Evolutionary conservation across 805 yeast species (phyloP), one percentile per base, ranked within the genome.

Genomic region (Candida quercuum): DNA sequence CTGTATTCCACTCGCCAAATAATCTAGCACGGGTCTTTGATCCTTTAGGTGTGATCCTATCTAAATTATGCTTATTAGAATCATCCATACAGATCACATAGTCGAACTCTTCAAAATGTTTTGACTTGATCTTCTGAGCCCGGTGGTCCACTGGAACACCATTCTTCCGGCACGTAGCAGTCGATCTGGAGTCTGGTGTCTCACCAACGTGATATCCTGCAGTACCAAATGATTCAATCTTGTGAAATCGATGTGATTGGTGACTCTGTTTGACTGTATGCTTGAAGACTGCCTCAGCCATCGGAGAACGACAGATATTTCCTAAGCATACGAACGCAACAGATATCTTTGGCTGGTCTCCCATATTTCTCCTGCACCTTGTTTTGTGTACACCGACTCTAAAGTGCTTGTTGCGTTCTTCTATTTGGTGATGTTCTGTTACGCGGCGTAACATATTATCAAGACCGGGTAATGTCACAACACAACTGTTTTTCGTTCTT

Each of bases 311-410:
- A 55, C 97, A 88, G 17, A 86, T 86, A 59, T 89, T 89, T 4
- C 97, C 97, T 19, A 87, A 67, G 54, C 97, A 89, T 1, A 88
- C 91, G 57, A 89, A 88, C 1, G 94, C 96, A 10, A 89, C 94
- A 1, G 83, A 71, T 4, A 75, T 55, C 28, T 50, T 43, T n/a
- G n/a, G n/a, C n/a, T n/a, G n/a, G n/a, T n/a, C n/a, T n/a, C n/a
- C n/a, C n/a, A n/a, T n/a, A n/a, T n/a, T n/a, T n/a, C n/a, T n/a
- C n/a, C n/a, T n/a, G n/a, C n/a, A n/a, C n/a, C n/a, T n/a, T n/a
- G n/a, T n/a, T n/a, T n/a, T n/a, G n/a, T n/a, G n/a, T n/a, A n/a
- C n/a, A n/a, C n/a, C n/a, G n/a, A n/a, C n/a, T n/a, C n/a, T n/a
- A n/a, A n/a, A n/a, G n/a, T 36, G 45, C 46, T 31, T 36, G 28